phyloP scores from a whole-genome alignment of 2,329 filamentous ascomycete species.

The Cercospora berteroae region DNA sequence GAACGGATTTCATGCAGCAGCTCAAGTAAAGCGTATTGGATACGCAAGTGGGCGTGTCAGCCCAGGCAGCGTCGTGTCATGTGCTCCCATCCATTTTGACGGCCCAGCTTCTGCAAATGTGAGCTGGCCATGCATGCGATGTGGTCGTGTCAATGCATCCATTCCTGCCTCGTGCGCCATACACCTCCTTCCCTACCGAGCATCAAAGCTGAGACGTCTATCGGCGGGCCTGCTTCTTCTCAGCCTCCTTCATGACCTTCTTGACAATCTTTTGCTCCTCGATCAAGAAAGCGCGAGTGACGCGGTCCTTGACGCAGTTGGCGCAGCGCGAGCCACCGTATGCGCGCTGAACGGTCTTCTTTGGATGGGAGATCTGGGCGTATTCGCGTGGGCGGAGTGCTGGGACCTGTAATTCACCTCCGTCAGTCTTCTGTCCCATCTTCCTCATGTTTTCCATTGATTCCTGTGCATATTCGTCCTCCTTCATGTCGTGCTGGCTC shows the following conservation, averaged over 20 bases:
- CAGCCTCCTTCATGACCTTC: constrained; percentile 99
- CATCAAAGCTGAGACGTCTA: constrained; percentile 22
- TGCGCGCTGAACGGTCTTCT: constrained; percentile 98
- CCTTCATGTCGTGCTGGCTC: background rate
- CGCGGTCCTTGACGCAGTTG: constrained; percentile 96
- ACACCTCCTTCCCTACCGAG: constrained; percentile 14
- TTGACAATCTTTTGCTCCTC: constrained; percentile 99
- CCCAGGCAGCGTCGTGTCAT: constrained; percentile 3
- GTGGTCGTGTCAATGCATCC: constrained; percentile 16
- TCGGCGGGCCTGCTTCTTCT: constrained; percentile 61
- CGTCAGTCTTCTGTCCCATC: constrained; percentile 19
- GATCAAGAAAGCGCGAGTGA: constrained; percentile 97
- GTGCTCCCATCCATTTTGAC: constrained; percentile 14
- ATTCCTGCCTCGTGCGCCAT: constrained; percentile 19
- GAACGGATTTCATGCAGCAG: constrained; percentile 21
- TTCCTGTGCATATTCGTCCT: background rate
- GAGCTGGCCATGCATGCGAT: constrained; percentile 13
- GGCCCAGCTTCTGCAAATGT: constrained; percentile 1
- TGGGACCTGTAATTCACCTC: constrained; percentile 63
- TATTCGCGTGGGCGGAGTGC: constrained; percentile 98
- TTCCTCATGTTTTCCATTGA: background rate
- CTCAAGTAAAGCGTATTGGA: constrained; percentile 14
- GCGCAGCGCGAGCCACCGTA: constrained; percentile 98
- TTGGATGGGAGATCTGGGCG: constrained; percentile 91
- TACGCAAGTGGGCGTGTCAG: background rate